These are phyloP conservation scores for Acanthochlamys bracteata DNA, from an alignment of 106 monocot species.

Conservation along the genomic window DNA sequence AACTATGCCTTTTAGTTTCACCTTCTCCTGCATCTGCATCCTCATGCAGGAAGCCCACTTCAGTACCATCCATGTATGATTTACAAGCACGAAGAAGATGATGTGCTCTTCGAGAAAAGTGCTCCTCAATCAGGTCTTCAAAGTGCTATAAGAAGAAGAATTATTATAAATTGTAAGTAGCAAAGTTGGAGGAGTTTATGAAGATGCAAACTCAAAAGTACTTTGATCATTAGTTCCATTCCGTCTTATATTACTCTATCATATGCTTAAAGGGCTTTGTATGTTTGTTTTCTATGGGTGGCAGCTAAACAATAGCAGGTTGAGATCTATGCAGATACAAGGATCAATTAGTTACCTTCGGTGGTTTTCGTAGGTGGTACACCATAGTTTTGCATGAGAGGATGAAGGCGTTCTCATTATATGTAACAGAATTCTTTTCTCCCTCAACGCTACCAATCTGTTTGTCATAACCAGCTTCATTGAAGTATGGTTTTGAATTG, in stretches of 20 bases:
- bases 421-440: slow-evolving; percentile 58
- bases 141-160: slow-evolving; percentile 32
- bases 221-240: not conserved
- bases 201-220: not conserved
- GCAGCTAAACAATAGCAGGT: not conserved
- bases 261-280: not conserved
- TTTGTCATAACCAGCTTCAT: slow-evolving; percentile 71
- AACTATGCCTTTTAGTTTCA: slow-evolving; percentile 16
- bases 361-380: slow-evolving; percentile 43
- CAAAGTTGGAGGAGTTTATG: not conserved
- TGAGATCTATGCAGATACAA: not conserved
- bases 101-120: slow-evolving; percentile 35
- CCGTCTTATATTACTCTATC: not conserved
- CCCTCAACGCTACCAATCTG: slow-evolving; percentile 54
- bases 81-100: slow-evolving; percentile 52
- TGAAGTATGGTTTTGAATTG: slow-evolving; percentile 73
- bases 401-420: slow-evolving; percentile 71
- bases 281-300: not conserved
- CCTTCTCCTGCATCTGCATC: not conserved
- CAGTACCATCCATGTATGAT: slow-evolving; percentile 53
- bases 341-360: slow-evolving; percentile 35
- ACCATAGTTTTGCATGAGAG: slow-evolving; percentile 63
- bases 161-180: not conserved
- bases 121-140: slow-evolving; percentile 54
- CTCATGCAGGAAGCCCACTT: slow-evolving; percentile 26